Base-by-base conservation (phyloP, 345 rosid species). In the Mangifera indica region DNA sequence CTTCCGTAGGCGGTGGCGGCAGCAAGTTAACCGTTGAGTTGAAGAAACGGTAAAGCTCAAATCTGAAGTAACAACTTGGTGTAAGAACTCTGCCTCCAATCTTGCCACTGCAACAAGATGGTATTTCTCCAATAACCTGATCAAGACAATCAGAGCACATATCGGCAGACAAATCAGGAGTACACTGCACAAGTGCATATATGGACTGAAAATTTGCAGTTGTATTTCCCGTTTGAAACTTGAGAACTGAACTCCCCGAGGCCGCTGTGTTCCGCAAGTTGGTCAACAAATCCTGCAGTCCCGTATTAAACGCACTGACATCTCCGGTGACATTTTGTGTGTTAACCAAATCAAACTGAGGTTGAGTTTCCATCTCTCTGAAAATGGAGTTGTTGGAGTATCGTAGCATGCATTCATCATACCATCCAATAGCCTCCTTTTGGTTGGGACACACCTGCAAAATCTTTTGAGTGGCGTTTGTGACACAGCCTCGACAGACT, bases 101-200 rank as follows among this genome's bases (percentile, higher is more conserved):
- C 63, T 24, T 69, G 13, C 72, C 76, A 26, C 1, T 5, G 22
- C 74, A 69, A 21, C 69, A 69, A 51, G 1, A 7, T 14, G 67
- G 80, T 20, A 80, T 12, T 9, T 18, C 6, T 2, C 15, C 48
- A 25, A 49, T 29, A 3, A 0, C 60, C 0, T 0, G 11, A 14
- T 10, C 17, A 0, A 49, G 26, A 46, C 80, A 46, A 58, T 46
- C 32, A 3, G 17, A 10, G 46, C 74, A 70, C 24, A 29, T 11
- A 45, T 0, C 56, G 3, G 0, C 0, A 20, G 77, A 45, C 46
- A 83, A 59, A 66, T 81, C 86, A 6, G 85, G 87, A 10, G 82
- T 79, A 73, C 87, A 83, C 66, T 85, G 84, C 10, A 58, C 84
- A 13, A 79, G 76, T 17, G 71, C 75, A 52, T 72, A 78, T 3